Conservation (phyloP, 148 eudicot genomes). For the Nepenthes mirabilis region DNA sequence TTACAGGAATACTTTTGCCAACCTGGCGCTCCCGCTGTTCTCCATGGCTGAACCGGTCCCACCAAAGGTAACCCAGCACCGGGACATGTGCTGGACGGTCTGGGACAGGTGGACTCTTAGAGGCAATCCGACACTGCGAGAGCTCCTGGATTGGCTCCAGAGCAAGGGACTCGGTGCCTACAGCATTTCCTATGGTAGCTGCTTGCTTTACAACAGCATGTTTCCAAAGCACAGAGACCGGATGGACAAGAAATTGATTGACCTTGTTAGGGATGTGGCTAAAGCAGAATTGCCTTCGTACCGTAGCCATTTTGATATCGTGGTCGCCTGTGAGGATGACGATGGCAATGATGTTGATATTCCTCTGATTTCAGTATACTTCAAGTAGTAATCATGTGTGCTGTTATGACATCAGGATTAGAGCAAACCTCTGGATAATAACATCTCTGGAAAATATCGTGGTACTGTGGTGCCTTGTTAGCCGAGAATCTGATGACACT, state of each 20-base stretch:
- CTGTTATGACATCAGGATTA: no score
- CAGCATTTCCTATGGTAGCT: constrained; percentile 59
- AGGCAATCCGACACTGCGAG: constrained; percentile 38
- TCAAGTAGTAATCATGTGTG: constrained; percentile 1
- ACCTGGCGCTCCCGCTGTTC: constrained; percentile 50
- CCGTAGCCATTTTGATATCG: constrained; percentile 38
- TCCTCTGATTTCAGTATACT: constrained; percentile 43
- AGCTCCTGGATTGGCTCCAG: constrained; percentile 56
- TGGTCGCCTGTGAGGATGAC: constrained; percentile 48
- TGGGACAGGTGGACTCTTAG: constrained; percentile 50
- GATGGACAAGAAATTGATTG: constrained; percentile 44
- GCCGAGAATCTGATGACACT: no score
- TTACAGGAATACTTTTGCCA: constrained; percentile 58
- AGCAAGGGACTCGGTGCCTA: constrained; percentile 48
- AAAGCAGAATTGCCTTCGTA: constrained; percentile 40
- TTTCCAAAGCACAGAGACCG: constrained; percentile 38
- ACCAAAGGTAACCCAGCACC: constrained; percentile 52
- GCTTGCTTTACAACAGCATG: constrained; percentile 58
- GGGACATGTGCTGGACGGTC: constrained; percentile 52
- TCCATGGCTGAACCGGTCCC: constrained; percentile 54
- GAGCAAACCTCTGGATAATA: no score
- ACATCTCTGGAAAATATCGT: no score
- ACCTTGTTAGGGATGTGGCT: constrained; percentile 36
- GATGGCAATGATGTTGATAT: constrained; percentile 49
- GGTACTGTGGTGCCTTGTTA: no score